Conservation (phyloP, 2,329 filamentous ascomycete genomes). For the Phyllosticta paracitricarpa region DNA sequence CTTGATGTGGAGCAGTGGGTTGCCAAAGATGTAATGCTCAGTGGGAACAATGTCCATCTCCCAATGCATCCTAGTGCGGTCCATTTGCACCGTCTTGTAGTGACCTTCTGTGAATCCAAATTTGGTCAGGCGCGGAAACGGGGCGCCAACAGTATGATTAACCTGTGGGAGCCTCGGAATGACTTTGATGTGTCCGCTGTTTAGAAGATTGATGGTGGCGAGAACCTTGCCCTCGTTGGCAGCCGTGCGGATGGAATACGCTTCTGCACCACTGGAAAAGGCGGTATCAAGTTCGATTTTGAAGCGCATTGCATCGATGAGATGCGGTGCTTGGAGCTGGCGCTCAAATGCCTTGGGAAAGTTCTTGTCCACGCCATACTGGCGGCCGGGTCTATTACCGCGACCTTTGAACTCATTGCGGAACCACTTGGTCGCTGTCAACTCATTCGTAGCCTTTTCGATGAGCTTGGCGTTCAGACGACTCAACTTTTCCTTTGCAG, state of each 20-base stretch:
- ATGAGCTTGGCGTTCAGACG: constrained; percentile 24
- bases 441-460: constrained; percentile 42
- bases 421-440: constrained; percentile 46
- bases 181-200: constrained; percentile 46
- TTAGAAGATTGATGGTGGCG: constrained; percentile 56
- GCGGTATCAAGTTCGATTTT: constrained; percentile 50
- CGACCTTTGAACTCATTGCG: constrained; percentile 52
- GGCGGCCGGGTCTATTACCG: constrained; percentile 44
- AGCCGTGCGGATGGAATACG: constrained; percentile 39
- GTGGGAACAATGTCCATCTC: constrained; percentile 52
- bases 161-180: constrained; percentile 49
- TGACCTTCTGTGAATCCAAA: constrained; percentile 62
- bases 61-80: constrained; percentile 57
- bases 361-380: constrained; percentile 53
- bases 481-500: constrained; percentile 32
- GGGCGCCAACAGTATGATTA: constrained; percentile 29
- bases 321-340: constrained; percentile 8
- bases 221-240: constrained; percentile 57
- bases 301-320: constrained; percentile 46
- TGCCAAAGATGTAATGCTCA: constrained; percentile 46
- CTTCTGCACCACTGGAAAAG: constrained; percentile 28
- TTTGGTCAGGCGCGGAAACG: constrained; percentile 37
- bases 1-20: constrained; percentile 32
- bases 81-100: constrained; percentile 60
- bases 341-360: constrained; percentile 50